Evolutionary conservation across 306 rosid species (phyloP), one percentile per base, ranked within the genome.

Genomic region (Begonia masoniana): DNA sequence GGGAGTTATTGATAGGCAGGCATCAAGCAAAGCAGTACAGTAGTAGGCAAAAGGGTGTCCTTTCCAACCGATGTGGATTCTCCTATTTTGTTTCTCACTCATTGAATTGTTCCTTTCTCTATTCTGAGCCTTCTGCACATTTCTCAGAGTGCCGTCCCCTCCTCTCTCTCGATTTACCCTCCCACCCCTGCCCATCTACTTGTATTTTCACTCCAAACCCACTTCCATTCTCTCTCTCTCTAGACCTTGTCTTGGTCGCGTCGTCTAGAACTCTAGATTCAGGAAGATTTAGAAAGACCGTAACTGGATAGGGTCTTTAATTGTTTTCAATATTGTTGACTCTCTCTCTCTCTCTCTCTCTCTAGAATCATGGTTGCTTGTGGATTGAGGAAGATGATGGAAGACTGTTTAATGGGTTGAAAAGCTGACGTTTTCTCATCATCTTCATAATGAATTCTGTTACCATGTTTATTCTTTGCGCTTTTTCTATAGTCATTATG

Each of bases 81-180:
- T 68, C 72, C 69, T 60, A 49, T 59, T 60, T 72, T 54, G 72
- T 68, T 75, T 77, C 64, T 58, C 82, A 60, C 58, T 51, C 64
- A 39, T 45, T 58, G 94, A 70, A 23, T 71, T 57, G 94, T 87
- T 77, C 75, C 85, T 83, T 70, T 87, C 96, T 74, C 77, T 70
- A 55, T 60, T 68, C 88, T 77, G 66, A 43, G 43, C 51, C 42
- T 52, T 51, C 41, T 49, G 56, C 59, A 54, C 60, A 41, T 55
- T 41, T 48, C 31, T 69, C 39, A 21, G 24, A 21, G 24, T 21
- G 24, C 24, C 24, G 24, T 21, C 9, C 39, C 9, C 39, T 31
- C 39, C 76, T 59, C 71, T 65, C 76, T 59, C 71, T 65, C 70
- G 51, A 65, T 56, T 50, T 51, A 31, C 9, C 39, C 5, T 9